A percentile compares a stretch with the other conserved stretches of the same genome.
These are phyloP conservation scores for Syzygium grande DNA, from an alignment of 345 rosid genomes.

Conservation along the genomic window DNA sequence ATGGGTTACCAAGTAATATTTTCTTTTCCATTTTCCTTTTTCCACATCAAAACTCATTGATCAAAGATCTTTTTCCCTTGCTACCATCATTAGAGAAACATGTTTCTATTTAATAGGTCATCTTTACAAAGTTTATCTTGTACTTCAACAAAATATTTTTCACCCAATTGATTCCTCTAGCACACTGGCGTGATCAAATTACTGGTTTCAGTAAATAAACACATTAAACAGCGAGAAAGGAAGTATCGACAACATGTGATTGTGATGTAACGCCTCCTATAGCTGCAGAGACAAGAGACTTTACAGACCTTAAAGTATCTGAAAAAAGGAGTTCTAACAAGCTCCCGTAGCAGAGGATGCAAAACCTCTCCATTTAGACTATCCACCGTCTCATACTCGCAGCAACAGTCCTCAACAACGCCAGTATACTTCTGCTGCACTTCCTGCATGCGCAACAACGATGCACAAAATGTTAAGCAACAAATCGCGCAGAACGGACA, in stretches of 20 bases:
- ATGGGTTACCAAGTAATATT: not conserved
- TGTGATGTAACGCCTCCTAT: not conserved
- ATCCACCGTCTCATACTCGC: slow-evolving; percentile 80
- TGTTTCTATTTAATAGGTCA: not conserved
- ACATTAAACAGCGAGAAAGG: not conserved
- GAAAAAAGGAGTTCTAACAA: slow-evolving; percentile 68
- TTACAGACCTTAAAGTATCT: slow-evolving; percentile 75
- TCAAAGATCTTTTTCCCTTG: not conserved
- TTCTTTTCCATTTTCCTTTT: not conserved
- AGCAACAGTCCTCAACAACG: slow-evolving; percentile 80
- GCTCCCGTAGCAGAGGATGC: slow-evolving; percentile 71
- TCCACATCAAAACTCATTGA: not conserved
- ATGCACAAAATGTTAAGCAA: not conserved
- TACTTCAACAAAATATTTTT: not conserved
- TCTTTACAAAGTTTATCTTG: not conserved
- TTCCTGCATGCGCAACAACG: slow-evolving; percentile 23
- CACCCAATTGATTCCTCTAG: not conserved
- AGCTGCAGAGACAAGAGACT: not conserved
- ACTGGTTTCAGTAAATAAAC: not conserved
- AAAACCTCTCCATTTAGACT: slow-evolving; percentile 48
- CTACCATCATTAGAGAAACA: not conserved
- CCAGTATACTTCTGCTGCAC: slow-evolving; percentile 50
- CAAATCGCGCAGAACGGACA: not conserved
- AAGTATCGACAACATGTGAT: not conserved
- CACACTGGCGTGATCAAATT: not conserved